Evolutionary conservation across 1,139 yeast species (phyloP).

Genomic region (Hyphopichia pseudoburtonii): DNA sequence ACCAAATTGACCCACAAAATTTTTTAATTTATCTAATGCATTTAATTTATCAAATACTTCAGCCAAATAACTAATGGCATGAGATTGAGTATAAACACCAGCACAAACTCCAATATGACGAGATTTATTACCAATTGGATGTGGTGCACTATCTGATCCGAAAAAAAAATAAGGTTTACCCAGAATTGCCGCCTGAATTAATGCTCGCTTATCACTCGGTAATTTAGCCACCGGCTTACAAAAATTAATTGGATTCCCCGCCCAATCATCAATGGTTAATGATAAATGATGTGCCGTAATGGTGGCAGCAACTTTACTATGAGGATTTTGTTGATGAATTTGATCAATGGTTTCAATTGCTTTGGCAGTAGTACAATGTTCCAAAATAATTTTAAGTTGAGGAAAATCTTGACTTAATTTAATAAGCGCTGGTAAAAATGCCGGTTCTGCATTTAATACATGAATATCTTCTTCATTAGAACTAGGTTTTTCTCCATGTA

Average conservation of each 20-base stretch:
- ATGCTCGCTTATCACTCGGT: constrained; percentile 78
- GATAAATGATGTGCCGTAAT: constrained; percentile 94
- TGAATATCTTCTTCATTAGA: constrained; percentile 58
- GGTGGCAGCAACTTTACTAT: constrained; percentile 77
- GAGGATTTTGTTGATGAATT: constrained; percentile 55
- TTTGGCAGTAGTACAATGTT: constrained; percentile 91
- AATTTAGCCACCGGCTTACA: constrained; percentile 98
- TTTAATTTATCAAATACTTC: constrained; percentile 73
- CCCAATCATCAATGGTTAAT: constrained; percentile 92
- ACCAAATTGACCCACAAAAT: constrained; percentile 78
- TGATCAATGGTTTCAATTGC: constrained; percentile 76
- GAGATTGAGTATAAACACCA: constrained; percentile 91
- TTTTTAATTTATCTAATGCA: constrained; percentile 63
- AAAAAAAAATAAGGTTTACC: constrained; percentile 93
- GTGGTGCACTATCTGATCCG: constrained; percentile 98
- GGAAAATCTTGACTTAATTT: constrained; percentile 85
- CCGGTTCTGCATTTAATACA: constrained; percentile 90
- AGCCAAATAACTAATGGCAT: constrained; percentile 81
- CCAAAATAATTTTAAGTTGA: constrained; percentile 78
- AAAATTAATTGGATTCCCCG: constrained; percentile 90
- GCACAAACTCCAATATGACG: constrained; percentile 89
- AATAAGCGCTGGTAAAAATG: constrained; percentile 85
- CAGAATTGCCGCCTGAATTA: constrained; percentile 83
- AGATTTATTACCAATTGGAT: constrained; percentile 75
- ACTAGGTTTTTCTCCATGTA: constrained; percentile 95